These are phyloP conservation scores for Metschnikowia kunwiensis DNA, from an alignment of 805 yeast genomes.

Conservation along the genomic window DNA sequence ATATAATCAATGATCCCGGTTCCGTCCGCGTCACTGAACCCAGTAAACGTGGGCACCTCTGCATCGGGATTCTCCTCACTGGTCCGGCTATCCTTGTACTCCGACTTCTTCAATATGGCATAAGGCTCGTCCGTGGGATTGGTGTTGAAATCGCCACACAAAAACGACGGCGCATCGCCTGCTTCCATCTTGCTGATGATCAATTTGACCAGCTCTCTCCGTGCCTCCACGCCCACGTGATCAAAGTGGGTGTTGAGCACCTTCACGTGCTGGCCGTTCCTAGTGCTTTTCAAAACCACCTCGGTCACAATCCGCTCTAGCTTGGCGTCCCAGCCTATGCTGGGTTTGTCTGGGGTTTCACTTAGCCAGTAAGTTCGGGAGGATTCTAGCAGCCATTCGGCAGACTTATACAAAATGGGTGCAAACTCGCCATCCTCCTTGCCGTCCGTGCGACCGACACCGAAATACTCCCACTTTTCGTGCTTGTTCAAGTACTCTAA, in stretches of 20 bases:
- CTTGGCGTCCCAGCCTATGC: slow-evolving; percentile 44
- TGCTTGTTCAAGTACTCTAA: slow-evolving; percentile 24
- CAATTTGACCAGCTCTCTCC: slow-evolving; percentile 33
- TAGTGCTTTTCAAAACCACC: slow-evolving; percentile 30
- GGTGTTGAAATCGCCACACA: slow-evolving; percentile 44
- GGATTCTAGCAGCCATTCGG: slow-evolving; percentile 33
- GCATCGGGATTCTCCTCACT: slow-evolving; percentile 40
- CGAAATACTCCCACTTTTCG: slow-evolving; percentile 34
- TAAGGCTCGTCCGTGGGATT: slow-evolving; percentile 42
- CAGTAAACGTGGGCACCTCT: slow-evolving; percentile 45
- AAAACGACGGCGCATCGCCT: slow-evolving; percentile 33
- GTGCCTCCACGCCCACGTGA: slow-evolving; percentile 37
- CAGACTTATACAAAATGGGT: slow-evolving; percentile 32
- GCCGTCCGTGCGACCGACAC: slow-evolving; percentile 18
- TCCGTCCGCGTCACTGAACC: slow-evolving; percentile 37
- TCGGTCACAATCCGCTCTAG: slow-evolving; percentile 39
- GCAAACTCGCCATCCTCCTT: slow-evolving; percentile 20
- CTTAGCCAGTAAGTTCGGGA: slow-evolving; percentile 39
- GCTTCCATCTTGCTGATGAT: slow-evolving; percentile 39
- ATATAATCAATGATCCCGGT: slow-evolving; percentile 43
- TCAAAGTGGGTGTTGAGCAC: slow-evolving; percentile 44
- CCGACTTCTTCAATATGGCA: slow-evolving; percentile 33
- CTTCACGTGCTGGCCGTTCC: slow-evolving; percentile 25
- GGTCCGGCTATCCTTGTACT: slow-evolving; percentile 38
- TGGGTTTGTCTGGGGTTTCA: slow-evolving; percentile 37